phyloP scores from a whole-genome alignment of 2,329 filamentous ascomycete species.

The Colletotrichum camelliae region DNA sequence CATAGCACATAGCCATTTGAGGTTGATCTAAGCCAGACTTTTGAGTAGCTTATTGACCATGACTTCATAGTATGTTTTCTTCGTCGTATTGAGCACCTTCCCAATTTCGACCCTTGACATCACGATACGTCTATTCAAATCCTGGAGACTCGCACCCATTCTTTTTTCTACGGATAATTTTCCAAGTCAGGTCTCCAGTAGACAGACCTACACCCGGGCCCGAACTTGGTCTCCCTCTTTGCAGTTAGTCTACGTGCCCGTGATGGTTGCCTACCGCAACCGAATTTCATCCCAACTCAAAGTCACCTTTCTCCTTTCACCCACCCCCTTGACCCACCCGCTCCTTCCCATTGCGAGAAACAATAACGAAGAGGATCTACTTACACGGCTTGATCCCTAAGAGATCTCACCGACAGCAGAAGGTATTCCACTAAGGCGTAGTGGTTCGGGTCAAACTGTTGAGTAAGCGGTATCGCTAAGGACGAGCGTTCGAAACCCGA shows the following conservation, averaged over 20 bases:
- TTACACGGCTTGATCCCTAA: background rate
- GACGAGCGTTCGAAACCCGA: background rate
- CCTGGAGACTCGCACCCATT: rapidly evolving
- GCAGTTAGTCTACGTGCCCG: background rate
- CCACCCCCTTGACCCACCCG: background rate
- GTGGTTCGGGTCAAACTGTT: background rate
- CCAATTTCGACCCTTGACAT: background rate
- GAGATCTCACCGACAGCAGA: background rate
- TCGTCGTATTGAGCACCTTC: background rate
- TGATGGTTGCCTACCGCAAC: background rate
- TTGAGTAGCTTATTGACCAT: background rate
- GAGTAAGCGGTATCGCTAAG: background rate
- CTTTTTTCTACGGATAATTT: background rate
- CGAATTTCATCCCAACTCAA: background rate
- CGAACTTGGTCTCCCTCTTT: background rate
- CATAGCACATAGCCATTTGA: background rate
- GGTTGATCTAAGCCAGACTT: background rate
- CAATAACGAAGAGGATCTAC: background rate
- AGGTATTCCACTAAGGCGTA: background rate
- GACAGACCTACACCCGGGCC: background rate
- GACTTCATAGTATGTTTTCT: background rate
- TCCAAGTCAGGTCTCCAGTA: background rate
- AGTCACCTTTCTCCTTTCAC: background rate
- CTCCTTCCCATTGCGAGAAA: background rate
- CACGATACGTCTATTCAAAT: background rate